A percentile compares a stretch with the other conserved stretches of the same genome.
These are phyloP conservation scores for Amoebophrya sp. DNA, from an alignment of 169 alveolate genomes.

Conservation along the genomic window DNA sequence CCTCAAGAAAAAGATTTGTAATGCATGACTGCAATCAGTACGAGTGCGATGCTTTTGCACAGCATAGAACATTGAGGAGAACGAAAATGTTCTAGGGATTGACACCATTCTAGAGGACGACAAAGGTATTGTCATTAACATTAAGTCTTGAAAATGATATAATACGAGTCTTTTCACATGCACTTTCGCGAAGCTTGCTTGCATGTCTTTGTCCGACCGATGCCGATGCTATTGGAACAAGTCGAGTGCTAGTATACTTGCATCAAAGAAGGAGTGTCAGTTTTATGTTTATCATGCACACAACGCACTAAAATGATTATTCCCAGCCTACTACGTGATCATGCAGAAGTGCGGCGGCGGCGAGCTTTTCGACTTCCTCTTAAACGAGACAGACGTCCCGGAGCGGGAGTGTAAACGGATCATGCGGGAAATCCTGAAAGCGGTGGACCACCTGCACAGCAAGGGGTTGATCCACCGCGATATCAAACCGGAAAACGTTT, in stretches of 20 bases:
- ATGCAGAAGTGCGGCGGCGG: slow-evolving; percentile 78
- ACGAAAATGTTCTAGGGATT: not conserved
- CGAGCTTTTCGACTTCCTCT: slow-evolving; percentile 73
- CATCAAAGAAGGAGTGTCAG: not conserved
- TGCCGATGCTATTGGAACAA: too few species aligned
- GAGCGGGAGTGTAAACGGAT: slow-evolving; percentile 78
- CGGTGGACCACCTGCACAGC: slow-evolving; percentile 69
- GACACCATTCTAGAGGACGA: not conserved
- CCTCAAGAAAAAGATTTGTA: too few species aligned
- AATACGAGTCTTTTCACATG: too few species aligned
- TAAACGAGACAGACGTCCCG: slow-evolving; percentile 70
- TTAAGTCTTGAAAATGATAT: too few species aligned
- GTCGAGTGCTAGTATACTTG: too few species aligned
- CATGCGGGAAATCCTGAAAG: slow-evolving; percentile 67
- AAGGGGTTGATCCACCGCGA: slow-evolving; percentile 59
- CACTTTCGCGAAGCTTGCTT: too few species aligned
- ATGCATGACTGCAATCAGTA: too few species aligned
- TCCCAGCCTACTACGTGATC: slow-evolving; percentile 46
- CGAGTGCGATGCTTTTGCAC: too few species aligned
- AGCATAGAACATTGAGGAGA: not conserved
- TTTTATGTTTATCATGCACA: not conserved
- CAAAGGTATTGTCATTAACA: too few species aligned
- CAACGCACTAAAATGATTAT: too few species aligned
- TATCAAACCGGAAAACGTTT: slow-evolving; percentile 59
- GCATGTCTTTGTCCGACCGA: too few species aligned